Evolutionary conservation across 495 filamentous ascomycete species (phyloP).

Genomic region (Hamigera avellanea): DNA sequence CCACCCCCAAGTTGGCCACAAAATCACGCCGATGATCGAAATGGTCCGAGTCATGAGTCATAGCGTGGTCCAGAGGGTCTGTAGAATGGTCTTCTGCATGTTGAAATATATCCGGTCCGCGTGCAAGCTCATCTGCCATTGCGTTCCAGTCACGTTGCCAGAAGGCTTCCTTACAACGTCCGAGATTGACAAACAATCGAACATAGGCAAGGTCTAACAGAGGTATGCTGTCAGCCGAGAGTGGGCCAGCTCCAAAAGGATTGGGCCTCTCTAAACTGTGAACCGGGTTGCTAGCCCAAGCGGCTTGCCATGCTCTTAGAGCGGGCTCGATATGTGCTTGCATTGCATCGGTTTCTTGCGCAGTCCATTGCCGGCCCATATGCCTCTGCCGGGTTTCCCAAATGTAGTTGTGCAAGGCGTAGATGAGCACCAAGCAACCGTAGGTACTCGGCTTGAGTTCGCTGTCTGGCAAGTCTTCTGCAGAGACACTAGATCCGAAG

Average conservation of each 20-base stretch:
- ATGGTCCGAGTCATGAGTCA: slow-evolving; percentile 10
- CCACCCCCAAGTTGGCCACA: slow-evolving; percentile 27
- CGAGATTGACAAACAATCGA: slow-evolving; percentile 84
- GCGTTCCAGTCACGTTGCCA: slow-evolving; percentile 91
- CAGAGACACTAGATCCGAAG: slow-evolving; percentile 10
- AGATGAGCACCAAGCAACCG: slow-evolving; percentile 87
- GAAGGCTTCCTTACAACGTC: slow-evolving; percentile 83
- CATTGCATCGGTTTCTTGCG: slow-evolving; percentile 89
- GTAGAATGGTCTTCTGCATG: slow-evolving; percentile 45
- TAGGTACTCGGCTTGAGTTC: slow-evolving; percentile 84
- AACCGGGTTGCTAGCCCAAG: slow-evolving; percentile 78
- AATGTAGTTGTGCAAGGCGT: slow-evolving; percentile 94
- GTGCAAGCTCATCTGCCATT: slow-evolving; percentile 82
- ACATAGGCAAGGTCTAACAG: slow-evolving; percentile 92
- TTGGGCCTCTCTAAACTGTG: slow-evolving; percentile 86
- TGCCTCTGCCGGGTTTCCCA: slow-evolving; percentile 95
- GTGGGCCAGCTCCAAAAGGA: slow-evolving; percentile 74
- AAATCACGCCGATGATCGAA: slow-evolving; percentile 23
- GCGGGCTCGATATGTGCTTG: slow-evolving; percentile 94
- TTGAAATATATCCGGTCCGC: slow-evolving; percentile 63
- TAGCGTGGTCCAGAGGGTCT: slow-evolving; percentile 21
- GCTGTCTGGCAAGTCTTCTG: slow-evolving; percentile 39
- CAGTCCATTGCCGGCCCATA: slow-evolving; percentile 81
- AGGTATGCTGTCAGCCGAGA: slow-evolving; percentile 90
- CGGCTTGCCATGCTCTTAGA: slow-evolving; percentile 86